Conservation (phyloP, 495 filamentous ascomycete genomes). For the Neurospora sp. region DNA sequence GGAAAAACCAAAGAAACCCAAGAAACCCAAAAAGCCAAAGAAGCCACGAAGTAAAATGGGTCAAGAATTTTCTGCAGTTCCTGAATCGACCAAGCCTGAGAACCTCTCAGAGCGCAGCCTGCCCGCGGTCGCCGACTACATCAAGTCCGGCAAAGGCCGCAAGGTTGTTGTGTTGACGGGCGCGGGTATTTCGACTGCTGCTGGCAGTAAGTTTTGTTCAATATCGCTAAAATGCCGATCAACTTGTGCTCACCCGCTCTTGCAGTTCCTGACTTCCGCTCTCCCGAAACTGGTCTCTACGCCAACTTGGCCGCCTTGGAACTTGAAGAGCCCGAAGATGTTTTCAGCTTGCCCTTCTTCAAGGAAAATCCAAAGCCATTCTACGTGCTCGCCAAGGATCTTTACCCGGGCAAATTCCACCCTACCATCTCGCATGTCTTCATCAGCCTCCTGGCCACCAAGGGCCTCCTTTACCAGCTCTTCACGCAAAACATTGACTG, state of each 20-base stretch:
- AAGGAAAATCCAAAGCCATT: constrained; percentile 75
- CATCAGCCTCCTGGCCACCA: constrained; percentile 59
- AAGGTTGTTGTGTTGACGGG: constrained; percentile 74
- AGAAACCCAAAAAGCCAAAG: constrained; percentile 17
- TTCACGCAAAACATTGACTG: constrained; percentile 99
- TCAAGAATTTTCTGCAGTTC: constrained; percentile 42
- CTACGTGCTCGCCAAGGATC: constrained; percentile 80
- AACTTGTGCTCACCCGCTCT: neutral
- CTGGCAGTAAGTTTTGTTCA: constrained; percentile 35
- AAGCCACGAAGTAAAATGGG: constrained; percentile 30
- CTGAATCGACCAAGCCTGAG: constrained; percentile 51
- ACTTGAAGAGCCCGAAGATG: constrained; percentile 65
- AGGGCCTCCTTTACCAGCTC: constrained; percentile 67
- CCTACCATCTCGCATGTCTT: constrained; percentile 87
- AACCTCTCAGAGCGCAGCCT: constrained; percentile 59
- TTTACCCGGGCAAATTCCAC: constrained; percentile 84
- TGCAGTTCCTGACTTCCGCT: constrained; percentile 61
- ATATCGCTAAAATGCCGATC: neutral
- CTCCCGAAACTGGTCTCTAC: constrained; percentile 66
- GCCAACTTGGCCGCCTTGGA: constrained; percentile 77
- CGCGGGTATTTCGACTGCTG: constrained; percentile 51
- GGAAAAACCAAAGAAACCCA: constrained; percentile 1
- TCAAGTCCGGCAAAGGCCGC: constrained; percentile 54
- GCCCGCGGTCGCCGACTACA: constrained; percentile 62
- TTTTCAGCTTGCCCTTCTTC: constrained; percentile 88